Percentiles rank a stretch among this genome's conserved stretches.
Evolutionary conservation across 768 basidiomycete genomes (phyloP).

Genomic region (Candolleomyces aberdarensis): DNA sequence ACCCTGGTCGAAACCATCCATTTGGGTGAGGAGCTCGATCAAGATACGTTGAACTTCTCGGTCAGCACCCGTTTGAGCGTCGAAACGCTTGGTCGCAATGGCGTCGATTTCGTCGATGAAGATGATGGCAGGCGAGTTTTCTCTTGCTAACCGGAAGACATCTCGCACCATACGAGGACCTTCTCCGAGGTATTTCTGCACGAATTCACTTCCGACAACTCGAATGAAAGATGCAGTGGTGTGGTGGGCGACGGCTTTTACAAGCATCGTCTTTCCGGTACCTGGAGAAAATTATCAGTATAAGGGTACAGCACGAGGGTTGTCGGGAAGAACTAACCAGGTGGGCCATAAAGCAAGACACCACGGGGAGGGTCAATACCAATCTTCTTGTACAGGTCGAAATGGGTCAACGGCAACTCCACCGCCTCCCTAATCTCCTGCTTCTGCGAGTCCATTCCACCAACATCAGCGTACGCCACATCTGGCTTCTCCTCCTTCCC

Average conservation of each 20-base stretch:
- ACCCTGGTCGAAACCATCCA: slow-evolving; percentile 99
- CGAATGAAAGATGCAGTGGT: slow-evolving; percentile 98
- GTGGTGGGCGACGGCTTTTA: slow-evolving; percentile 98
- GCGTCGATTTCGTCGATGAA: slow-evolving; percentile 99
- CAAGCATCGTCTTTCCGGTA: slow-evolving; percentile 98
- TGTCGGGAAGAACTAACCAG: slow-evolving; percentile 51
- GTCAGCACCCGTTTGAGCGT: slow-evolving; percentile 98
- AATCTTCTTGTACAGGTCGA: slow-evolving; percentile 98
- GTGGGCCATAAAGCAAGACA: slow-evolving; percentile 94
- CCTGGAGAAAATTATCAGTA: slow-evolving; percentile 41
- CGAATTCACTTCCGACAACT: slow-evolving; percentile 97
- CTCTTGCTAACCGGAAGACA: slow-evolving; percentile 95
- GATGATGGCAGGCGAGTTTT: slow-evolving; percentile 97
- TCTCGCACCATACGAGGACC: slow-evolving; percentile 99
- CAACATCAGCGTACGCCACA: slow-evolving; percentile 90
- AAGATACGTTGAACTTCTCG: slow-evolving; percentile 98
- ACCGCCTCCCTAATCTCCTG: slow-evolving; percentile 99
- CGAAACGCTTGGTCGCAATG: slow-evolving; percentile 99
- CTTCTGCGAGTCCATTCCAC: slow-evolving; percentile 97
- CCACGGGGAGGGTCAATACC: slow-evolving; percentile 98
- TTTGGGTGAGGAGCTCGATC: slow-evolving; percentile 95
- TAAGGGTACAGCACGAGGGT: not conserved
- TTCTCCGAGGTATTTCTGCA: slow-evolving; percentile 99
- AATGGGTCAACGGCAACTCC: slow-evolving; percentile 93
- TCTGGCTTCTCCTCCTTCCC: slow-evolving; percentile 94